Percentiles rank a stretch among this genome's conserved stretches.
These are phyloP conservation scores for Dictyostelium capitatum DNA, from an alignment of 78 protist species.

Conservation along the genomic window DNA sequence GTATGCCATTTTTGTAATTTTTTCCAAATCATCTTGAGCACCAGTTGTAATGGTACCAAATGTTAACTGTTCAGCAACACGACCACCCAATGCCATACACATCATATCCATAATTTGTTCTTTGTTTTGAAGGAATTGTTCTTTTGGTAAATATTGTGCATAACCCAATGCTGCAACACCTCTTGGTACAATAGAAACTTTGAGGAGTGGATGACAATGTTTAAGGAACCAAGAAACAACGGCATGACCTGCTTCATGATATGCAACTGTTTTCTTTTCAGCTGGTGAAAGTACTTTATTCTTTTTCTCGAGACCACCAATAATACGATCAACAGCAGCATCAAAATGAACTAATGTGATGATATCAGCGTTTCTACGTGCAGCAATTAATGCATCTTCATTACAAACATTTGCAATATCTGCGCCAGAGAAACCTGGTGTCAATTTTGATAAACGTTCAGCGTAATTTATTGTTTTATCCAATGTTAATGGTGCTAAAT, in stretches of 20 bases:
- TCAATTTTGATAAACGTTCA: slow-evolving; percentile 76
- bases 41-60: slow-evolving; percentile 95
- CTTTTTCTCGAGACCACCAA: slow-evolving; percentile 90
- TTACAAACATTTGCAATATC: slow-evolving; percentile 88
- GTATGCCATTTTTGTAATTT: slow-evolving; percentile 93
- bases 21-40: slow-evolving; percentile 93
- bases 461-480: slow-evolving; percentile 45
- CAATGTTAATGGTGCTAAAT: slow-evolving; percentile 86
- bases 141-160: slow-evolving; percentile 97
- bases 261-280: slow-evolving; percentile 92
- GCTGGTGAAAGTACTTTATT: slow-evolving; percentile 87
- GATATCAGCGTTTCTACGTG: slow-evolving; percentile 51
- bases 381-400: slow-evolving; percentile 94
- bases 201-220: slow-evolving; percentile 93
- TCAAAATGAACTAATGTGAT: slow-evolving; percentile 93
- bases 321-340: slow-evolving; percentile 97
- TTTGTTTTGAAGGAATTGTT: slow-evolving; percentile 83
- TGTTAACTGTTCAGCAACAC: slow-evolving; percentile 89
- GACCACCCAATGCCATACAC: slow-evolving; percentile 95
- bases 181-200: slow-evolving; percentile 97
- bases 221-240: slow-evolving; percentile 94
- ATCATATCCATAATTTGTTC: slow-evolving; percentile 91
- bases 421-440: slow-evolving; percentile 97
- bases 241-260: slow-evolving; percentile 95
- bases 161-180: slow-evolving; percentile 95